Percentiles rank a stretch among this genome's conserved stretches.
phyloP scores from a whole-genome alignment of 1,284 basidiomycete species.

The Trametes polyzona region DNA sequence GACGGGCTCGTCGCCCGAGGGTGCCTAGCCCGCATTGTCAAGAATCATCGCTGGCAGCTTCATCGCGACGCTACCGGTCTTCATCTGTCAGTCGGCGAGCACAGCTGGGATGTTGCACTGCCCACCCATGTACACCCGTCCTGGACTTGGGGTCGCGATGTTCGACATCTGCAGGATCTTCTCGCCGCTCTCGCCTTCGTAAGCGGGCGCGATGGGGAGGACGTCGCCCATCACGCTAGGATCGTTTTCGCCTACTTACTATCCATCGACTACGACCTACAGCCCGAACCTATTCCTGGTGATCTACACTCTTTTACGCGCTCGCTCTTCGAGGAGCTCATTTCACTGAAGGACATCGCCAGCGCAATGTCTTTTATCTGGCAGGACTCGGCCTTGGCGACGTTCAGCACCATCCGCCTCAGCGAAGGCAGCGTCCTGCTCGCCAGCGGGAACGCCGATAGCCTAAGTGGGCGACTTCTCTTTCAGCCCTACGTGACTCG shows the following conservation, averaged over 20 bases:
- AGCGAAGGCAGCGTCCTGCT: conserved; percentile 17
- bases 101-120: not conserved
- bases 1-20: conserved; percentile 13
- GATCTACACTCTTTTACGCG: not conserved
- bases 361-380: conserved; percentile 15
- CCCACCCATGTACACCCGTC: not conserved
- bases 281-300: conserved; percentile 9
- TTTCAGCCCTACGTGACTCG: conserved; percentile 21
- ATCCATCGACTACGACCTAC: conserved; percentile 10
- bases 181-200: not conserved
- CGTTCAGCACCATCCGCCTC: conserved; percentile 18
- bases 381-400: not conserved
- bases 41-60: conserved; percentile 7
- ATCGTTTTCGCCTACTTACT: conserved; percentile 19
- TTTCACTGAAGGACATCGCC: conserved; percentile 11
- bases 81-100: conserved; percentile 1
- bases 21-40: not conserved
- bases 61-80: conserved; percentile 4
- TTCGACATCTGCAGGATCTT: not conserved
- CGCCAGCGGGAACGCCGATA: conserved; percentile 14
- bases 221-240: conserved; percentile 8
- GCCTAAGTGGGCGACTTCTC: conserved; percentile 3
- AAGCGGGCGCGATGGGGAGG: not conserved
- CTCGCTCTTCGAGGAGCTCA: not conserved
- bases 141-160: conserved; percentile 1